Evolutionary conservation across 2,329 filamentous ascomycete species (phyloP).

Genomic region (Fusarium longipes): DNA sequence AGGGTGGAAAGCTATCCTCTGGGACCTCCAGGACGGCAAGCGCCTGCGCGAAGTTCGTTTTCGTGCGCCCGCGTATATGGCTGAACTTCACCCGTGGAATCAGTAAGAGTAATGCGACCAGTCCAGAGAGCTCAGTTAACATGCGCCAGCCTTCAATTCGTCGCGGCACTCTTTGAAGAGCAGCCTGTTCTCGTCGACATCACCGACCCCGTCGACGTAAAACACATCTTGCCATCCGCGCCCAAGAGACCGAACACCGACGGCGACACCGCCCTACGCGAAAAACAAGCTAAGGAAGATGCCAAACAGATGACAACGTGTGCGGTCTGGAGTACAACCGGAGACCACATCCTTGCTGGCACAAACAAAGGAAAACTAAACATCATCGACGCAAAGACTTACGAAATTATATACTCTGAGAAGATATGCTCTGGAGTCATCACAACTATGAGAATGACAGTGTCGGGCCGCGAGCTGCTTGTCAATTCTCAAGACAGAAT

Average conservation of each 20-base stretch:
- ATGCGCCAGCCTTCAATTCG: slow-evolving; percentile 74
- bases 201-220: slow-evolving; percentile 74
- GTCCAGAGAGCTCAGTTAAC: slow-evolving; percentile 34
- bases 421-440: slow-evolving; percentile 89
- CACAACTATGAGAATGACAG: slow-evolving; percentile 84
- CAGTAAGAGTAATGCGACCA: slow-evolving; percentile 64
- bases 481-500: slow-evolving; percentile 95
- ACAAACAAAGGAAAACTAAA: slow-evolving; percentile 98
- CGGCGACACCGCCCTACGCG: slow-evolving; percentile 74
- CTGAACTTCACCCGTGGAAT: slow-evolving; percentile 91
- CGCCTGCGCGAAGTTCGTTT: slow-evolving; percentile 88
- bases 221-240: slow-evolving; percentile 82
- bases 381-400: slow-evolving; percentile 85
- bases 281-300: slow-evolving; percentile 91
- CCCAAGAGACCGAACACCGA: slow-evolving; percentile 80
- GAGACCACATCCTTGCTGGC: slow-evolving; percentile 89
- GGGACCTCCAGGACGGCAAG: slow-evolving; percentile 81
- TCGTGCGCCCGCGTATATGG: slow-evolving; percentile 93
- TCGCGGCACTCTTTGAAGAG: slow-evolving; percentile 93
- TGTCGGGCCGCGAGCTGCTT: slow-evolving; percentile 85
- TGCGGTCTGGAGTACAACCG: slow-evolving; percentile 85
- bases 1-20: slow-evolving; percentile 96
- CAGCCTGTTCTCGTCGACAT: slow-evolving; percentile 90
- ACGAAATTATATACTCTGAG: slow-evolving; percentile 87
- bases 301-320: slow-evolving; percentile 95